Percentiles rank a stretch among this genome's conserved stretches.
phyloP scores from a whole-genome alignment of 345 rosid genomes.

The Bruguiera parviflora region DNA sequence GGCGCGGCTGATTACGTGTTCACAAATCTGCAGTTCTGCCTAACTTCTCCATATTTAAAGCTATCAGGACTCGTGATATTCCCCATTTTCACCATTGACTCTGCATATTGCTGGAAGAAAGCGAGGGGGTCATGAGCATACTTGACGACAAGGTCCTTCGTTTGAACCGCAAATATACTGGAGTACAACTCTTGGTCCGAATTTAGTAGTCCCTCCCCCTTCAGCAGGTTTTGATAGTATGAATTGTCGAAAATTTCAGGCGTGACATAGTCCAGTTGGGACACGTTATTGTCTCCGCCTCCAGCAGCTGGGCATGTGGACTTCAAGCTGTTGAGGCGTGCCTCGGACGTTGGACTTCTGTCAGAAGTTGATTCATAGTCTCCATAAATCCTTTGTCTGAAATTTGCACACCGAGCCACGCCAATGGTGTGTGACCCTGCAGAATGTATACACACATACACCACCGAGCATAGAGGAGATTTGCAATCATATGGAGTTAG shows the following conservation, averaged over 20 bases:
- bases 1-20: slow-evolving; percentile 45
- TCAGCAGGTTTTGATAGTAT: slow-evolving; percentile 46
- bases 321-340: slow-evolving; percentile 39
- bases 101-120: slow-evolving; percentile 77
- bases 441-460: not conserved
- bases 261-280: slow-evolving; percentile 68
- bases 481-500: not conserved
- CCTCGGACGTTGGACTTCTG: slow-evolving; percentile 30
- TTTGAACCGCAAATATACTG: slow-evolving; percentile 54
- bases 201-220: slow-evolving; percentile 62
- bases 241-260: slow-evolving; percentile 79
- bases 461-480: not conserved
- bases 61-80: slow-evolving; percentile 62
- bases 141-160: slow-evolving; percentile 51
- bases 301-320: slow-evolving; percentile 55
- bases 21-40: slow-evolving; percentile 74
- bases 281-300: slow-evolving; percentile 51
- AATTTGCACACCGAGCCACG: slow-evolving; percentile 70
- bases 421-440: slow-evolving; percentile 91
- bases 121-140: slow-evolving; percentile 58
- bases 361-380: slow-evolving; percentile 49
- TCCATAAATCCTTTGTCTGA: slow-evolving; percentile 59
- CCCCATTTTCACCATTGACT: slow-evolving; percentile 88
- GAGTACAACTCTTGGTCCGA: slow-evolving; percentile 89
- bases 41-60: slow-evolving; percentile 64